phyloP scores from a whole-genome alignment of 2,329 filamentous ascomycete species.

The Fusarium sulawesiense region DNA sequence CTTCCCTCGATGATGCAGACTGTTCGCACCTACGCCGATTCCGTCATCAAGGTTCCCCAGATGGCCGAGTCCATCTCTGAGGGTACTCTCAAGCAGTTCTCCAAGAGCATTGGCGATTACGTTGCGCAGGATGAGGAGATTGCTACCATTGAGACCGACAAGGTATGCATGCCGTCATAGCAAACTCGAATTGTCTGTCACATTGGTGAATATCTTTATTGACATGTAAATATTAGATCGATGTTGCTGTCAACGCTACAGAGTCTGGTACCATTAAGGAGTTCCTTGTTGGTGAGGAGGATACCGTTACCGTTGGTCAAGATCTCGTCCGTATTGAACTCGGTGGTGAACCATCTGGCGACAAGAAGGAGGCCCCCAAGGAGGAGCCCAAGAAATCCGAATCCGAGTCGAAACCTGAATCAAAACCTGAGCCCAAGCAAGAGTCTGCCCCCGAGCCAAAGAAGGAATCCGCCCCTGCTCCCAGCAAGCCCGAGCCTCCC shows the following conservation, averaged over 20 bases:
- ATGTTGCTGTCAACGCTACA: constrained; percentile 95
- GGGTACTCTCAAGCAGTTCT: constrained; percentile 95
- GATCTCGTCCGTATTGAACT: constrained; percentile 87
- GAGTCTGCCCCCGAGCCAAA: constrained; percentile 50
- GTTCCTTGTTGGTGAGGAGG: constrained; percentile 90
- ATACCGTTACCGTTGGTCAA: constrained; percentile 94
- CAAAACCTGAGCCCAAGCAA: constrained; percentile 50
- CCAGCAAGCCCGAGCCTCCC: constrained; percentile 42
- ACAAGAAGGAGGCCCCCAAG: constrained; percentile 53
- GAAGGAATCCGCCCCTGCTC: constrained; percentile 47
- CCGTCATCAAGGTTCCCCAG: constrained; percentile 90
- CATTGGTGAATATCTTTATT: constrained; percentile 2
- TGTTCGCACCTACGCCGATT: constrained; percentile 78
- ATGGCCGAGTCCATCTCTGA: constrained; percentile 99
- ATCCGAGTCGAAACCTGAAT: constrained; percentile 51
- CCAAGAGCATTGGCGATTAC: constrained; percentile 90
- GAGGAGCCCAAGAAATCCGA: constrained; percentile 46
- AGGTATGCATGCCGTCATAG: constrained; percentile 66
- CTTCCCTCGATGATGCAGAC: constrained; percentile 65
- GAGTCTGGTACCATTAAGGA: constrained; percentile 92
- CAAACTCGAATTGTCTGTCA: neutral
- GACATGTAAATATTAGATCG: constrained; percentile 71
- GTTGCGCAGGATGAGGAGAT: constrained; percentile 98
- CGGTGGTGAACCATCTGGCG: constrained; percentile 65
- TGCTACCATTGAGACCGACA: constrained; percentile 98